These are phyloP conservation scores for Ustanciosporium gigantosporum DNA, from an alignment of 1,284 basidiomycete genomes.

Conservation along the genomic window DNA sequence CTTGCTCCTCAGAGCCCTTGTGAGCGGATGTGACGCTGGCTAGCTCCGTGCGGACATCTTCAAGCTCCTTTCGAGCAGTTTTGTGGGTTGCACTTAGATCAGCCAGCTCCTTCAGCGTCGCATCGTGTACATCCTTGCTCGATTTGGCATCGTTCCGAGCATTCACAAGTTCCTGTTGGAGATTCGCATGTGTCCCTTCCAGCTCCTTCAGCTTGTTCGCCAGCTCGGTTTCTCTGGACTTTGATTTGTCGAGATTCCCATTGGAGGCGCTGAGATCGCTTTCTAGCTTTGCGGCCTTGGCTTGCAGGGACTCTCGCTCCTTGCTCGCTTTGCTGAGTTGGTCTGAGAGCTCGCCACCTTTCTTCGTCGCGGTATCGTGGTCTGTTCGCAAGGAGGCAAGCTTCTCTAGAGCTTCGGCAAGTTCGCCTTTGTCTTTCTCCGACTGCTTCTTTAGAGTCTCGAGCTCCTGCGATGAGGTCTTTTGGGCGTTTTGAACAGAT, in stretches of 20 bases:
- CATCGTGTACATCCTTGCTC: background rate
- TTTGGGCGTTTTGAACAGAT: background rate
- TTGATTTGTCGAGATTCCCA: background rate
- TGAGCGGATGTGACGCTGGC: background rate
- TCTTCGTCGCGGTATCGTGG: background rate
- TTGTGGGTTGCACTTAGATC: background rate
- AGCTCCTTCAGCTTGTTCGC: background rate
- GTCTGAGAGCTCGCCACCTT: background rate
- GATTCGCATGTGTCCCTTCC: background rate
- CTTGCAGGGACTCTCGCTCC: background rate
- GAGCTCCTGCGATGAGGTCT: background rate
- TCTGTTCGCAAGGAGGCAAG: constrained; percentile 11
- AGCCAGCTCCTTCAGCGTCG: background rate
- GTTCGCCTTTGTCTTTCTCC: background rate
- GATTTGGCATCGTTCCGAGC: background rate
- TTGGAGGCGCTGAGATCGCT: background rate
- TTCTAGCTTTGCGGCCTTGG: constrained; percentile 13
- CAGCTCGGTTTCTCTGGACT: background rate
- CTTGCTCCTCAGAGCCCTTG: background rate
- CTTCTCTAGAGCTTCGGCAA: background rate
- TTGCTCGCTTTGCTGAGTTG: background rate
- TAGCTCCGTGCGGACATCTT: background rate
- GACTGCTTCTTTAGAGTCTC: background rate
- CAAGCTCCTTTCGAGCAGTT: background rate
- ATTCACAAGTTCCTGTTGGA: background rate